phyloP scores from a whole-genome alignment of 225 moss, liverwort and hornwort genomes.

The Marchantia polymorpha region DNA sequence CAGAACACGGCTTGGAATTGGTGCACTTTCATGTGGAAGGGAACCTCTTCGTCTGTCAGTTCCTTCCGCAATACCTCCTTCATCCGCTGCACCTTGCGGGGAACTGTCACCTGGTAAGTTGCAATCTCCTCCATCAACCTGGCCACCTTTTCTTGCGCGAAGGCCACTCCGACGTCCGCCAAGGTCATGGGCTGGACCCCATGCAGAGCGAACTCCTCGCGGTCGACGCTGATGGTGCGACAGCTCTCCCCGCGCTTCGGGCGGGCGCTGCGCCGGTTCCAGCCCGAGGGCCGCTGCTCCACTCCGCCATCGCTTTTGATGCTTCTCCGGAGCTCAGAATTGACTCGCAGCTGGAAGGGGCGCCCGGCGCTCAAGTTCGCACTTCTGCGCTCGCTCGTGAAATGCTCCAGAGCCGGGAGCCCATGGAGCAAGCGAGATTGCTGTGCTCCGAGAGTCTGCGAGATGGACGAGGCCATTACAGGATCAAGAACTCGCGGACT shows the following conservation, averaged over 20 bases:
- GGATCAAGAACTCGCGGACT: background rate
- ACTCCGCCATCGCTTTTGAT: background rate
- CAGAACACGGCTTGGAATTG: slow-evolving; percentile 69
- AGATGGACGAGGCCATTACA: background rate
- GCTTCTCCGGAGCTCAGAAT: background rate
- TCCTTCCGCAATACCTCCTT: background rate
- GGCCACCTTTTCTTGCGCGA: background rate
- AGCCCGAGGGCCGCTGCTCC: background rate
- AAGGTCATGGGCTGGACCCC: background rate
- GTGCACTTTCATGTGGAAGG: background rate
- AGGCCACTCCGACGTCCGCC: background rate
- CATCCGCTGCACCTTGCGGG: background rate
- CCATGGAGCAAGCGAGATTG: background rate
- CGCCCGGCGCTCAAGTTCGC: background rate
- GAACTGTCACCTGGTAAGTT: background rate
- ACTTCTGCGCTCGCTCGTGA: background rate
- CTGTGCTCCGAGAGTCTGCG: background rate
- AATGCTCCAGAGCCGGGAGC: background rate
- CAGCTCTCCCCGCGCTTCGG: background rate
- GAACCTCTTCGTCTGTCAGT: slow-evolving; percentile 3
- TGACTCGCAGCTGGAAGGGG: background rate
- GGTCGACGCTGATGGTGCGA: background rate
- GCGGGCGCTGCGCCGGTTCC: background rate
- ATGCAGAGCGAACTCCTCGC: background rate
- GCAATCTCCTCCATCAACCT: background rate